Base-by-base conservation (phyloP, 768 basidiomycete species). In the Auricularia sp. region DNA sequence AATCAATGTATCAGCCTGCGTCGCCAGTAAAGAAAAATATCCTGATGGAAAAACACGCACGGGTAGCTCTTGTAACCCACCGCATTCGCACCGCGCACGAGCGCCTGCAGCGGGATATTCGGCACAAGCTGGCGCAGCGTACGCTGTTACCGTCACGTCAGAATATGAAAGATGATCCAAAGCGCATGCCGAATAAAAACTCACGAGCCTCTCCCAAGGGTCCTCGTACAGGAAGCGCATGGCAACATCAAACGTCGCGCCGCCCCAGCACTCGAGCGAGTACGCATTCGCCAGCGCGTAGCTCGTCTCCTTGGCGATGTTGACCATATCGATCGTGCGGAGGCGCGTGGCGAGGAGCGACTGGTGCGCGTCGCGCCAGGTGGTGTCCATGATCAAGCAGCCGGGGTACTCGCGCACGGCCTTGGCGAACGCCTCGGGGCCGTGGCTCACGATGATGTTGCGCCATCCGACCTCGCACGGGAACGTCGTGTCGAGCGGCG, bases 151-250 rank as follows among this genome's bases (percentile, higher is more conserved):
- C 14, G 8, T 18, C 42, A 63, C 18, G 8, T 23, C 29, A 63
- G 16, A 51, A 14, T 21, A 35, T 56, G n/a, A 8, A 7, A 10
- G 18, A 42, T 33, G 35, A 33, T 43, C 29, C 14, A 51, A 10
- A 5, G 7, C 54, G 34, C n/a, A 34, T 35, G 14, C n/a, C 16
- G n/a, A 33, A 54, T 18, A 61, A 51, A 16, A 12, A 68, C 86
- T 61, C 68, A 92, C 91, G 77, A 99, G 78, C 68, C 97, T 87
- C 74, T 98, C 97, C 97, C 97, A 99, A 69, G 97, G 97, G 76
- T 99, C 97, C 75, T 99, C 97, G 74, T 99, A 98, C 74, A 99
- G 77, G 88, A 99, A 98, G 58, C 96, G 88, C 94, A 98, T 97
- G 29, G 96, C 91, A 61, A 99, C 96, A 75, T 98, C 96, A 73